Evolutionary conservation across 768 basidiomycete genomes (phyloP).

Genomic region (Lactarius akahatsu): DNA sequence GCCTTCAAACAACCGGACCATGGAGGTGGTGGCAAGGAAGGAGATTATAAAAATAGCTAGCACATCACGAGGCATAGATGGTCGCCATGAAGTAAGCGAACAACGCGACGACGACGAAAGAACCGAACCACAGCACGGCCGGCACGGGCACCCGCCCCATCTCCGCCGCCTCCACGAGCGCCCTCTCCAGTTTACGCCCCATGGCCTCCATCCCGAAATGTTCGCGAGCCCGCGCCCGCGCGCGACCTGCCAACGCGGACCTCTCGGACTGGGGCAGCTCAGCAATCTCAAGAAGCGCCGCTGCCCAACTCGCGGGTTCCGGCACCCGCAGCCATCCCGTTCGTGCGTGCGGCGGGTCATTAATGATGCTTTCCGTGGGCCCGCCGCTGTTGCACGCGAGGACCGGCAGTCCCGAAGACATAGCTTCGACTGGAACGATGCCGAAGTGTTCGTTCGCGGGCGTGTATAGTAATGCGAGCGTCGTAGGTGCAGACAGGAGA

Average conservation of each 20-base stretch:
- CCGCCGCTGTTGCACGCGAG: conserved; percentile 86
- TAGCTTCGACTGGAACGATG: conserved; percentile 93
- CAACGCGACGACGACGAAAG: conserved; percentile 13
- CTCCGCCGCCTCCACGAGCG: conserved; percentile 51
- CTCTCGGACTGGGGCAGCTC: conserved; percentile 44
- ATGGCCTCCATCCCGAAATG: conserved; percentile 79
- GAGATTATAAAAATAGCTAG: background rate
- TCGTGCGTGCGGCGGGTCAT: conserved; percentile 40
- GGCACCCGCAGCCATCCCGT: conserved; percentile 82
- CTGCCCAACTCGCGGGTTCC: conserved; percentile 66
- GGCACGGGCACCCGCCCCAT: conserved; percentile 49
- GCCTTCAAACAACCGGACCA: no score
- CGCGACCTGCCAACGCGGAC: conserved; percentile 49
- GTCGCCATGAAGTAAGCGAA: conserved; percentile 24
- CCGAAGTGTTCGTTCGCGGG: conserved; percentile 97
- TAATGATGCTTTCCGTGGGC: conserved; percentile 81
- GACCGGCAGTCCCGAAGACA: conserved; percentile 89
- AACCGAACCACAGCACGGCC: conserved; percentile 16
- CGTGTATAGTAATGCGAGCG: conserved; percentile 84
- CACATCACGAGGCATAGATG: conserved; percentile 6
- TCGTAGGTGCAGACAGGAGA: conserved; percentile 65
- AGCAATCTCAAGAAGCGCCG: conserved; percentile 62
- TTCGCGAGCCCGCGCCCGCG: conserved; percentile 57
- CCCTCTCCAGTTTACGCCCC: conserved; percentile 56
- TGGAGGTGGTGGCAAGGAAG: background rate